These are phyloP conservation scores for Citrullus amarus DNA, from an alignment of 306 rosid species.

Conservation along the genomic window DNA sequence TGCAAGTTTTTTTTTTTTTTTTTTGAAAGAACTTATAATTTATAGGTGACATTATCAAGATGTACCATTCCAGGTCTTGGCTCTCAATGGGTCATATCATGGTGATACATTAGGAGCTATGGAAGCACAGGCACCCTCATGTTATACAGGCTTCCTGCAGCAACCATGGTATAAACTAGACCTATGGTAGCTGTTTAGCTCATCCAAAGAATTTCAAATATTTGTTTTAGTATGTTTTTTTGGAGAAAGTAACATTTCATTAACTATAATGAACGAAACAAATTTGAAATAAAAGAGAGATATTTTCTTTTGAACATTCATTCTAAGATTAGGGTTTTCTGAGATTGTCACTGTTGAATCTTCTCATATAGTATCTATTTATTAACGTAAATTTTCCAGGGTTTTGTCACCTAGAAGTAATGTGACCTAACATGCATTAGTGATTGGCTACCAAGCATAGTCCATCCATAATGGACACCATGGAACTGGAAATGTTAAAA, in stretches of 20 bases:
- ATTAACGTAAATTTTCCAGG: not conserved
- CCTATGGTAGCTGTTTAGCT: not conserved
- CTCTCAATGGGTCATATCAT: conserved; percentile 81
- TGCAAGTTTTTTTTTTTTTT: not conserved
- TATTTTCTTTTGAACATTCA: not conserved
- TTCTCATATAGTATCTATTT: not conserved
- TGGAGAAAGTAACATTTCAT: not conserved
- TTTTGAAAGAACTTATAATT: not conserved
- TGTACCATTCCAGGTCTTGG: conserved; percentile 62
- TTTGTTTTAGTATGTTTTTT: not conserved
- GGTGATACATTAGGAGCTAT: conserved; percentile 98
- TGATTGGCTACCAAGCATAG: not conserved
- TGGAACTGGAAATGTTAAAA: not conserved
- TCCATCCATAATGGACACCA: not conserved
- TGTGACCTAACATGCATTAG: not conserved
- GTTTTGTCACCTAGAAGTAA: not conserved
- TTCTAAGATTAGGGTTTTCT: not conserved
- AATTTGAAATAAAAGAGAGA: not conserved
- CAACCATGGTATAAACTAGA: conserved; percentile 67
- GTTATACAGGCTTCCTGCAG: conserved; percentile 93
- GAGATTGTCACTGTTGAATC: not conserved
- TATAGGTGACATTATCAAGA: conserved; percentile 5
- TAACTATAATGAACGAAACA: not conserved
- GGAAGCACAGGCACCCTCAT: conserved; percentile 97
- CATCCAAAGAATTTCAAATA: not conserved